Evolutionary conservation across 2,329 filamentous ascomycete genomes (phyloP).

Genomic region (Shiraia bambusicola): DNA sequence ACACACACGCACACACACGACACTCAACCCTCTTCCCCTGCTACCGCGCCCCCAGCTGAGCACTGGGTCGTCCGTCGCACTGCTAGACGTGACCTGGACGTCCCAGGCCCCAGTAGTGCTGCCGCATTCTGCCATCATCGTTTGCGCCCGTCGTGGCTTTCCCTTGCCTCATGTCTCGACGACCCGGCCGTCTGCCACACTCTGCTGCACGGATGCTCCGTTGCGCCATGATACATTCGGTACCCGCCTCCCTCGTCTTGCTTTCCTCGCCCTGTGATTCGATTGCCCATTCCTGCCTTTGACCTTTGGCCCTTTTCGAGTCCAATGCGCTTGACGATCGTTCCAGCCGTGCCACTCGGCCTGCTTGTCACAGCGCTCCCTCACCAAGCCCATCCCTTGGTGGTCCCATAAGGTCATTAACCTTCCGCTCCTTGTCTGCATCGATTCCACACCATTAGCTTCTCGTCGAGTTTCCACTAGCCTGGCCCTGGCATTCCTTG

Average conservation of each 20-base stretch:
- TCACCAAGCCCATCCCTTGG: slow-evolving; percentile 39
- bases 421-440: slow-evolving; percentile 38
- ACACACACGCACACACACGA: slow-evolving; percentile 35
- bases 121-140: slow-evolving; percentile 33
- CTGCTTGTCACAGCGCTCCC: slow-evolving; percentile 41
- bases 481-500: slow-evolving; percentile 32
- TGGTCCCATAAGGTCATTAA: slow-evolving; percentile 35
- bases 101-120: slow-evolving; percentile 33
- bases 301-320: slow-evolving; percentile 38
- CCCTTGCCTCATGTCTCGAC: slow-evolving; percentile 29
- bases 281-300: slow-evolving; percentile 29
- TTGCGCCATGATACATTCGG: slow-evolving; percentile 46
- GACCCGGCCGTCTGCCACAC: slow-evolving; percentile 23
- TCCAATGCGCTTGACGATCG: slow-evolving; percentile 37
- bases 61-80: slow-evolving; percentile 19
- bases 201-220: slow-evolving; percentile 42
- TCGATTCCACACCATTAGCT: slow-evolving; percentile 35
- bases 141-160: slow-evolving; percentile 22
- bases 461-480: slow-evolving; percentile 30
- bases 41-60: slow-evolving; percentile 37
- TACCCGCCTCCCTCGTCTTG: slow-evolving; percentile 36
- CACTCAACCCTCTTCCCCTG: slow-evolving; percentile 20
- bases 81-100: slow-evolving; percentile 17
- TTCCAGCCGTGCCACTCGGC: slow-evolving; percentile 44
- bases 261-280: slow-evolving; percentile 37